Evolutionary conservation across 2,329 filamentous ascomycete genomes (phyloP), one percentile per base, ranked within the genome.

Genomic region (Onygenales sp.): DNA sequence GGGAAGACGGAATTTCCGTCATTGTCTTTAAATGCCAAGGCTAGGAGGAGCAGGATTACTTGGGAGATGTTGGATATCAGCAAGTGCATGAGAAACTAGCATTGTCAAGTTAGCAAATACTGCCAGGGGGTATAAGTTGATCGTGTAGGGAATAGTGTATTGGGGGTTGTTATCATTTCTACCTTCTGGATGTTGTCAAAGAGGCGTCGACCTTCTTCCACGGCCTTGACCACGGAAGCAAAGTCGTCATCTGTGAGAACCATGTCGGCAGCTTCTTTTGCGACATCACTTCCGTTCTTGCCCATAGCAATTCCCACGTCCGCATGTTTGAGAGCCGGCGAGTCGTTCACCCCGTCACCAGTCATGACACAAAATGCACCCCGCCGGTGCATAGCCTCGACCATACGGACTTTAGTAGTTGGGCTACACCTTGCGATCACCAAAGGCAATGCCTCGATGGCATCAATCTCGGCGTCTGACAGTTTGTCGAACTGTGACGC

Each of bases 291-390:
- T 6, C 87, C 86, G 5, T 84, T 82, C 67, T 77, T 70, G 32
- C 86, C 86, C 86, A 90, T 90, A 54, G 86, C 86, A 56, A 89
- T 91, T 58, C 85, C 86, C n/a, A 91, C 86, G 61, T 91, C 86
- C 9, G 86, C 84, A 37, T 79, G 78, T 59, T 86, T 86, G 48
- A 90, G 75, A 7, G 85, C 87, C 0, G 86, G 86, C 7, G 84
- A 85, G 63, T 90, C 86, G 65, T 90, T 90, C 58, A 89, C 86
- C 51, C 86, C 86, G 60, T 90, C 86, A 57, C 86, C 86, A 36
- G 86, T 89, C 86, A 90, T 89, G 55, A 86, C 86, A 68, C 84
- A 86, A 67, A 85, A 88, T 14, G 78, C 78, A 11, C 80, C 77
- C 44, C 86, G 80, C 45, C 58, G 48, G 51, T 59, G 58, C 56